A percentile compares a stretch with the other conserved stretches of the same genome.
Conservation (phyloP, 208 protist genomes). For the Leishmania tropica region DNA sequence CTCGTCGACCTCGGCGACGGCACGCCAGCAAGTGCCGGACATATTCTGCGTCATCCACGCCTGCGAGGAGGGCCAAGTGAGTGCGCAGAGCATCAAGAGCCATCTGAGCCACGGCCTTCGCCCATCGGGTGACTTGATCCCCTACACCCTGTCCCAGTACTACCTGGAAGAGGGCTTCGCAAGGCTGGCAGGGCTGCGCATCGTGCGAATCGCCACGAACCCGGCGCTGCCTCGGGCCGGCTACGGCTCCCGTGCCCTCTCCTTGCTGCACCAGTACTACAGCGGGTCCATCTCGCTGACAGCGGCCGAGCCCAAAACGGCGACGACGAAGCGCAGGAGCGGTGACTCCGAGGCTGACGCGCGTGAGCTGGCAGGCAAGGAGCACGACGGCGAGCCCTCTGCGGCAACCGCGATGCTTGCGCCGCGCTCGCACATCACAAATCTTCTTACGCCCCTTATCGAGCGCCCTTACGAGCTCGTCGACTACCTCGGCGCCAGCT, state of each 20-base stretch:
- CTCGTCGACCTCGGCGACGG: conserved; percentile 24
- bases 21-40: conserved; percentile 86
- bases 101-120: conserved; percentile 91
- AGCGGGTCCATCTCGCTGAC: conserved; percentile 84
- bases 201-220: conserved; percentile 99
- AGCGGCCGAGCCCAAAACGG: conserved; percentile 1
- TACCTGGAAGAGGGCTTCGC: conserved; percentile 96
- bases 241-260: conserved; percentile 96
- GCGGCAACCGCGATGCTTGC: conserved; percentile 21
- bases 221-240: conserved; percentile 96
- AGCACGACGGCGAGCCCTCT: conserved; percentile 13
- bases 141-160: conserved; percentile 98
- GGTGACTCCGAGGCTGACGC: background rate
- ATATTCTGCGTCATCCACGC: conserved; percentile 98
- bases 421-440: conserved; percentile 60
- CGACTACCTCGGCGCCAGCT: conserved; percentile 98
- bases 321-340: background rate
- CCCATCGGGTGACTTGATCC: conserved; percentile 99
- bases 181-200: conserved; percentile 94
- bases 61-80: conserved; percentile 96
- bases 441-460: conserved; percentile 84
- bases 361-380: background rate
- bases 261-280: conserved; percentile 96
- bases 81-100: conserved; percentile 80
- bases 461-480: conserved; percentile 92